Evolutionary conservation across 805 yeast species (phyloP).

Genomic region (Lipomyces chichibuensis): DNA sequence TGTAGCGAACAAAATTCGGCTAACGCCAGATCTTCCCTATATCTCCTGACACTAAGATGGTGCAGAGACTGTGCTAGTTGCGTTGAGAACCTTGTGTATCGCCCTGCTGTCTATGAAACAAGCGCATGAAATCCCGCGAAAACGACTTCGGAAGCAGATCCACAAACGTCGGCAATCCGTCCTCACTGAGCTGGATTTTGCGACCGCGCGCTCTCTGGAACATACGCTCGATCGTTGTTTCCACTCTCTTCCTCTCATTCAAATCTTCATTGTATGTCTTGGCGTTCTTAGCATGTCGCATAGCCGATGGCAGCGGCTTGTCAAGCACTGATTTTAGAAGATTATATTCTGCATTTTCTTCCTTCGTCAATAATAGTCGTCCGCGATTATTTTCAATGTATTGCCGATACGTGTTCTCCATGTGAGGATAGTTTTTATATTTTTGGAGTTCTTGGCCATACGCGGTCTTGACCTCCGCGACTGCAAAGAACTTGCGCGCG

Average conservation of each 20-base stretch:
- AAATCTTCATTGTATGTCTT: not conserved
- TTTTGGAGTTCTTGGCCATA: slow-evolving; percentile 21
- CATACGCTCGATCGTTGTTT: not conserved
- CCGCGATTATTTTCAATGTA: slow-evolving; percentile 7
- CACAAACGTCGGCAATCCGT: not conserved
- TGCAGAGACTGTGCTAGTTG: not conserved
- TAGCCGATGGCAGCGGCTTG: not conserved
- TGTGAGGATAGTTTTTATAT: slow-evolving; percentile 13
- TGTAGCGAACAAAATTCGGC: not conserved
- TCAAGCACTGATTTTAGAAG: not conserved
- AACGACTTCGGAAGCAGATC: not conserved
- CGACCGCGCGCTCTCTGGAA: not conserved
- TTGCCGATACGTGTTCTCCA: slow-evolving; percentile 13
- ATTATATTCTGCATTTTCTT: not conserved
- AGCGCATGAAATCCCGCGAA: not conserved
- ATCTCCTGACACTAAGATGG: not conserved
- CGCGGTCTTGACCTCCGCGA: slow-evolving; percentile 85
- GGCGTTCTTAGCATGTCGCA: not conserved
- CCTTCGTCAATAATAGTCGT: not conserved
- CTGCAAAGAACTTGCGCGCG: slow-evolving; percentile 79
- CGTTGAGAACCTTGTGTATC: not conserved
- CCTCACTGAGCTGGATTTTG: not conserved
- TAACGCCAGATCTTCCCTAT: not conserved
- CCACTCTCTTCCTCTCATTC: not conserved
- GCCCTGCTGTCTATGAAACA: not conserved